Conservation (phyloP, 1,139 yeast genomes). For the Protomyces pachydermus region DNA sequence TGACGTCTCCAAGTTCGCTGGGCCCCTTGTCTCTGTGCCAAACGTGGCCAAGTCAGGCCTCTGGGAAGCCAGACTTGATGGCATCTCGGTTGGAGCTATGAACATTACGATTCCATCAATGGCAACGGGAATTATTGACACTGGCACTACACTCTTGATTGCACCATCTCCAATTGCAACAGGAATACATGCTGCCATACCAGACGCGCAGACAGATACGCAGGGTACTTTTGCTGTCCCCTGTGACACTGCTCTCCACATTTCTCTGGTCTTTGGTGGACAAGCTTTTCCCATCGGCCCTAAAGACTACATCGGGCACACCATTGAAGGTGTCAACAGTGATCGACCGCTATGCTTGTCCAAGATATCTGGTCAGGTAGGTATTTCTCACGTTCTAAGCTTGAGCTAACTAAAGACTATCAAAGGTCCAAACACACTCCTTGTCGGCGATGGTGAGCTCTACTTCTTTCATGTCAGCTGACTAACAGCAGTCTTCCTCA, state of each 20-base stretch:
- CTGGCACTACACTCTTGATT: constrained; percentile 62
- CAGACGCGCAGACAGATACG: constrained; percentile 40
- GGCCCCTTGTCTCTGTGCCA: constrained; percentile 45
- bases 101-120: constrained; percentile 39
- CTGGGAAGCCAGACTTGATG: constrained; percentile 52
- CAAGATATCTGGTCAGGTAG: constrained; percentile 51
- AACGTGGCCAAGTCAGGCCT: constrained; percentile 43
- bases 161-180: constrained; percentile 56
- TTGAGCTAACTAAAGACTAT: constrained; percentile 32
- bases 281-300: constrained; percentile 48
- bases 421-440: constrained; percentile 40
- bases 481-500: constrained; percentile 45
- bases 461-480: neutral
- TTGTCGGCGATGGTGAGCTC: constrained; percentile 49
- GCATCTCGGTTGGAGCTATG: constrained; percentile 41
- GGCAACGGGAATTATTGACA: constrained; percentile 54
- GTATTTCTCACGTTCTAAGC: neutral
- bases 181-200: constrained; percentile 50
- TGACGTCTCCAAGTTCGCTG: constrained; percentile 43
- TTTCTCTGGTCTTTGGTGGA: constrained; percentile 46
- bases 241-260: constrained; percentile 47
- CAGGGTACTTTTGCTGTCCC: constrained; percentile 48
- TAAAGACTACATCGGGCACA: constrained; percentile 48
- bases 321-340: constrained; percentile 45
- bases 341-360: constrained; percentile 50